Base-by-base conservation (phyloP, 2,329 filamentous ascomycete species). In the Aureobasidium sp. region DNA sequence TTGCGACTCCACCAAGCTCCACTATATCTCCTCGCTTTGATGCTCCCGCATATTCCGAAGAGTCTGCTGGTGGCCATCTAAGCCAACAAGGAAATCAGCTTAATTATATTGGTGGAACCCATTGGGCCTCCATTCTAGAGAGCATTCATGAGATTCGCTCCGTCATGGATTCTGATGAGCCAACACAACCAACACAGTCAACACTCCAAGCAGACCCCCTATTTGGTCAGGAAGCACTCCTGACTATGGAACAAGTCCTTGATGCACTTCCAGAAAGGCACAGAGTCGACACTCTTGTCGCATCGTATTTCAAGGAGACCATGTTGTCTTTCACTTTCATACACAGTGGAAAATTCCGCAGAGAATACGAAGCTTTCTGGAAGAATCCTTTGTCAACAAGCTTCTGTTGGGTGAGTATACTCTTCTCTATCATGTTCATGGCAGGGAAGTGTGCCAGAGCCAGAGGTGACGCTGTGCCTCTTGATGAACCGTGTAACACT, bases 301-400 rank as follows among this genome's bases (percentile, higher is more conserved):
- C 57, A 8, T 29, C 47, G 6, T 52, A 52, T 20, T 61, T 52
- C 37, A 51, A 44, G 10, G 57, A 61, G 17, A n/a, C 27, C 6
- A 36, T 61, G 8, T 12, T 61, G 12, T 44, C 57, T 27, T 39
- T 61, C n/a, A 29, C 39, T 8, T 57, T 63, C 29, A 37, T 57
- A 13, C 61, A 63, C n/a, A 63, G 42, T 41, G 37, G n/a, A 27
- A 63, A 53, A 9, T 63, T 63, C 9, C 37, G 12, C 13, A 56
- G 47, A 39, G 61, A 63, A 29, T 63, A 63, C 20, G 53, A 51
- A 29, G 51, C 53, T 20, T 63, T 63, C 26, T 63, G 61, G 61
- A 27, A 10, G 5, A 23, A 37, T 27, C 53, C 61, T 12, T 27
- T 46, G 5, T 53, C 53, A 8, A 15, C 46, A 32, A 58, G 26